These are phyloP conservation scores for Sherardia arvensis DNA, from an alignment of 257 asterid genomes.

Conservation along the genomic window DNA sequence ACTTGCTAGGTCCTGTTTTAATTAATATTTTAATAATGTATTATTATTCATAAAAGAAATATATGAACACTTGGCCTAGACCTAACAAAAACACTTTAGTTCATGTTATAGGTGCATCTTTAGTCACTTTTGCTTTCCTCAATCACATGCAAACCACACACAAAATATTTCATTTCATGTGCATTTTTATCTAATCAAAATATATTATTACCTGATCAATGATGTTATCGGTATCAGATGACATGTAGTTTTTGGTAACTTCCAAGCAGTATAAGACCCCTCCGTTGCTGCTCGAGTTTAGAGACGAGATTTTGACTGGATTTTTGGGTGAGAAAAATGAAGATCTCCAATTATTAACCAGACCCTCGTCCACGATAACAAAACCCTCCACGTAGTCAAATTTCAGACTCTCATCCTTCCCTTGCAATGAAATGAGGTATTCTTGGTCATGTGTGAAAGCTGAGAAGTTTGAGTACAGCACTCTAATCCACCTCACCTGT, in stretches of 20 bases:
- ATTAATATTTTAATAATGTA: neutral
- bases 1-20: neutral
- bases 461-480: conserved; percentile 53
- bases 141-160: conserved; percentile 20
- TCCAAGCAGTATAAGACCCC: conserved; percentile 72
- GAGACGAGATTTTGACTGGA: conserved; percentile 57
- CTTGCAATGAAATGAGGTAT: conserved; percentile 49
- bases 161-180: neutral
- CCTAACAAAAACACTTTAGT: neutral
- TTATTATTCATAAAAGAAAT: too few species aligned
- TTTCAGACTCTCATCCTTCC: conserved; percentile 25
- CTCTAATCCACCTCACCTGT: conserved; percentile 83
- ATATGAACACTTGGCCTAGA: neutral
- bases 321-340: conserved; percentile 65
- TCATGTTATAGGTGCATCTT: conserved; percentile 11
- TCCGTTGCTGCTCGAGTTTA: conserved; percentile 25
- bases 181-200: neutral
- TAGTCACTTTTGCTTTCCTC: conserved; percentile 16
- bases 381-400: conserved; percentile 80
- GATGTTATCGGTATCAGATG: conserved; percentile 24
- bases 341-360: conserved; percentile 76
- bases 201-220: conserved; percentile 61
- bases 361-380: conserved; percentile 65
- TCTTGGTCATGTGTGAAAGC: conserved; percentile 69
- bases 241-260: conserved; percentile 51